Evolutionary conservation across 352 stramenopile genomes (phyloP).

Genomic region (Phytophthora nicotianae): DNA sequence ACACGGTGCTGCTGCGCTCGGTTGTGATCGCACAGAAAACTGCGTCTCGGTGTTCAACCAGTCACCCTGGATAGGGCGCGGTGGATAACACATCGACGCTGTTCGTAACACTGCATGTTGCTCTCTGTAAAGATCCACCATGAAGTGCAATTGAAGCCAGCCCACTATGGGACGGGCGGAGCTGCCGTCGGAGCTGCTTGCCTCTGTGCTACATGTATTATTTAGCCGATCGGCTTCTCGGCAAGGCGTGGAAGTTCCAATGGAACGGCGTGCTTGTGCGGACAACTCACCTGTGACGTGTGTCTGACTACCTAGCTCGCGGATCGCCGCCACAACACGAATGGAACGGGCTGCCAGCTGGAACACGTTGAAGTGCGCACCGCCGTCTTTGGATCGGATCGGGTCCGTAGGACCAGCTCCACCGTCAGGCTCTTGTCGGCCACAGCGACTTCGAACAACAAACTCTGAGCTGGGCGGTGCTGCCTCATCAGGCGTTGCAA

Average conservation of each 20-base stretch:
- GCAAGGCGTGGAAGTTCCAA: conserved; percentile 8
- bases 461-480: conserved; percentile 9
- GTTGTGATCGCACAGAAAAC: conserved; percentile 25
- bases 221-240: background rate
- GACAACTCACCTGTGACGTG: conserved; percentile 11
- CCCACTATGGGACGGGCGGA: conserved; percentile 5
- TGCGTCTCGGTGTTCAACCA: conserved; percentile 21
- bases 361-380: conserved; percentile 13
- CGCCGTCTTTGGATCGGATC: background rate
- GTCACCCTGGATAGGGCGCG: conserved; percentile 5
- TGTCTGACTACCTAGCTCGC: background rate
- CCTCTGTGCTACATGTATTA: conserved; percentile 5
- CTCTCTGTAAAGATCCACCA: conserved; percentile 27
- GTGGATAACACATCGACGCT: conserved; percentile 1
- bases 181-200: conserved; percentile 2
- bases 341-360: conserved; percentile 6
- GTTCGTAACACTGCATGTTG: background rate
- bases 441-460: conserved; percentile 11
- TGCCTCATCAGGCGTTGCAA: background rate
- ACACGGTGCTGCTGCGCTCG: background rate
- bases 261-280: conserved; percentile 3
- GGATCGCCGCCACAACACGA: conserved; percentile 5
- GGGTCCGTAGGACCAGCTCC: conserved; percentile 1
- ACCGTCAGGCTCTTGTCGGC: conserved; percentile 4
- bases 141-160: conserved; percentile 5